A percentile compares a stretch with the other conserved stretches of the same genome.
These are phyloP conservation scores for Leccinum fallax DNA, from an alignment of 1,284 basidiomycete genomes.

Conservation along the genomic window DNA sequence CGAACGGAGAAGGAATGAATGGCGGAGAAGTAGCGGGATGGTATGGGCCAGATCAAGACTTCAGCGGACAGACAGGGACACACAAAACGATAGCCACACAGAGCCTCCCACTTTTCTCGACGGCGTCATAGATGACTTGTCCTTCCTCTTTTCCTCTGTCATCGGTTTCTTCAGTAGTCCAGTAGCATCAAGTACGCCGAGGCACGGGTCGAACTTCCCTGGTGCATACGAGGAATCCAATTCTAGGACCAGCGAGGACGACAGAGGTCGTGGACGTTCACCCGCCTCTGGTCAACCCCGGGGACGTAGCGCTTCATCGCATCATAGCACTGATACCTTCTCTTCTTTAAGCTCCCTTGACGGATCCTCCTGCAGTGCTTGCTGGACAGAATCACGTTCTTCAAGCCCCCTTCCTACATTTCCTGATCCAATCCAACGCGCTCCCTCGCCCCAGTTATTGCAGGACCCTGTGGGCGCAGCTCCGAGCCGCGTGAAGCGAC, in stretches of 20 bases:
- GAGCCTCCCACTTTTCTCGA: slow-evolving; percentile 21
- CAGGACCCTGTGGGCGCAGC: slow-evolving; percentile 14
- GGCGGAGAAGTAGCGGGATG: background rate
- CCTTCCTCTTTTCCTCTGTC: slow-evolving; percentile 19
- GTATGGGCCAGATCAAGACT: slow-evolving; percentile 24
- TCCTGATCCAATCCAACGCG: slow-evolving; percentile 26
- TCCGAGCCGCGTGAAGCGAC: background rate
- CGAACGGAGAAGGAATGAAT: slow-evolving; percentile 11
- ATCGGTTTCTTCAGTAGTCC: slow-evolving; percentile 14
- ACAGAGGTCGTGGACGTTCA: slow-evolving; percentile 2
- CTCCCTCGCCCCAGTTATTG: slow-evolving; percentile 26
- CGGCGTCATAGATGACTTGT: slow-evolving; percentile 18
- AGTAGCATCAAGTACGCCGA: background rate
- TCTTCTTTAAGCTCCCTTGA: slow-evolving; percentile 50
- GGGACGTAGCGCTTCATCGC: slow-evolving; percentile 18
- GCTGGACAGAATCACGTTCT: slow-evolving; percentile 39
- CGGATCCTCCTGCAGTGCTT: slow-evolving; percentile 33
- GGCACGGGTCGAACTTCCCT: slow-evolving; percentile 11
- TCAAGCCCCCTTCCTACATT: slow-evolving; percentile 21
- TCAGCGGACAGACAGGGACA: background rate
- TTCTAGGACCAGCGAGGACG: slow-evolving; percentile 3
- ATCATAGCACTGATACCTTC: slow-evolving; percentile 39
- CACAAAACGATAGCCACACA: background rate
- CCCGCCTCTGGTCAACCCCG: background rate
- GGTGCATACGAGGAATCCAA: slow-evolving; percentile 13